phyloP scores from a whole-genome alignment of 169 alveolate genomes.

The Cryptosporidium muris region DNA sequence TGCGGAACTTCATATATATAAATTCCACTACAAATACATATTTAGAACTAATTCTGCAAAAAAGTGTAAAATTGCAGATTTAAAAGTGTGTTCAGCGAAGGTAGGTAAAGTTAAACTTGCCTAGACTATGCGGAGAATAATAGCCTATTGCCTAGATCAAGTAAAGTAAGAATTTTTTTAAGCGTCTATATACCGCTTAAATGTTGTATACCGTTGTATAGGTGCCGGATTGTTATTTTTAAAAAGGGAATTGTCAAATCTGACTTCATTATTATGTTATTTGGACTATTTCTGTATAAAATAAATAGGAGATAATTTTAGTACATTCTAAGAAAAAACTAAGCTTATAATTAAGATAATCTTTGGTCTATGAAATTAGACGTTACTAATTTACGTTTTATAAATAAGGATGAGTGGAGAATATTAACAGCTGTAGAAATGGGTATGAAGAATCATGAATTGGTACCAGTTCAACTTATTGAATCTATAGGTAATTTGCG shows the following conservation, averaged over 20 bases:
- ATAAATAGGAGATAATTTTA: neutral
- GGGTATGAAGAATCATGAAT: constrained; percentile 99
- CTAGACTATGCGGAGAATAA: too few species aligned
- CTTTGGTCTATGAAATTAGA: constrained; percentile 71
- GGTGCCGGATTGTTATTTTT: too few species aligned
- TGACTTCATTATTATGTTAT: too few species aligned
- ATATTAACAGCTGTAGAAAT: constrained; percentile 96
- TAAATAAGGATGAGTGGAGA: constrained; percentile 87
- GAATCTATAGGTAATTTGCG: constrained; percentile 95
- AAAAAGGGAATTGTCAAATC: too few species aligned
- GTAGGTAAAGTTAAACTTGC: too few species aligned
- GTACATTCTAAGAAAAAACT: neutral
- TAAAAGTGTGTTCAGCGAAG: too few species aligned
- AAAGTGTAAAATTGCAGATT: too few species aligned
- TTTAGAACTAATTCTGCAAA: too few species aligned
- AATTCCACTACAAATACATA: neutral
- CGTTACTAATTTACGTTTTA: constrained; percentile 75
- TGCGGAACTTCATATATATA: neutral
- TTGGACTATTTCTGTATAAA: too few species aligned
- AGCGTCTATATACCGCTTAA: neutral
- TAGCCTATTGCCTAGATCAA: too few species aligned
- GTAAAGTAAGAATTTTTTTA: neutral
- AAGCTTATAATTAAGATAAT: neutral
- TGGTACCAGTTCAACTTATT: constrained; percentile 93
- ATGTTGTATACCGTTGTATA: too few species aligned